Percentiles rank a stretch among this genome's conserved stretches.
Conservation (phyloP, 1,284 basidiomycete species). For the Papiliotrema flavescens region DNA sequence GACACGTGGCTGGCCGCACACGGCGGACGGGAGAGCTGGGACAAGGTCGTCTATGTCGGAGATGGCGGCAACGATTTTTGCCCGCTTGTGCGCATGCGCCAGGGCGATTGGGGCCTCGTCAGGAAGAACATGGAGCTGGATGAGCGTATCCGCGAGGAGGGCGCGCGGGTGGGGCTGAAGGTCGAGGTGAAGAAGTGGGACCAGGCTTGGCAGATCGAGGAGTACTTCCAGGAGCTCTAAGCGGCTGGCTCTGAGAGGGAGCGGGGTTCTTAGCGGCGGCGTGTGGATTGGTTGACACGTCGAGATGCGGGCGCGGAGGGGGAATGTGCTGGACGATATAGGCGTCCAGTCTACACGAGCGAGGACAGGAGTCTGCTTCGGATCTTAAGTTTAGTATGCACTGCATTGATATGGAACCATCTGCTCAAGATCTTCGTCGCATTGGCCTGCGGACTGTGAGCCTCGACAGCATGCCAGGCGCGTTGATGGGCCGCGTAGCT, state of each 20-base stretch:
- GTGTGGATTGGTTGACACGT: no score
- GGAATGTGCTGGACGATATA: no score
- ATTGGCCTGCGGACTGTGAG: no score
- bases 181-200: constrained; percentile 77
- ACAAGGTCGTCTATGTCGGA: constrained; percentile 85
- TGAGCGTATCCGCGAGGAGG: constrained; percentile 68
- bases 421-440: no score
- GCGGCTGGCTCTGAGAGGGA: constrained; percentile 26
- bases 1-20: constrained; percentile 71
- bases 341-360: no score
- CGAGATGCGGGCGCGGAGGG: no score
- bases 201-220: constrained; percentile 91
- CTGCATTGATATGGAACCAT: no score
- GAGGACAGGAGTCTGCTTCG: no score
- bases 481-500: no score
- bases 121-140: constrained; percentile 72
- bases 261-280: no score
- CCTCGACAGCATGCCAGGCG: no score
- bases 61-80: constrained; percentile 97
- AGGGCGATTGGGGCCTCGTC: constrained; percentile 61
- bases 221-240: constrained; percentile 46
- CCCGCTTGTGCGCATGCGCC: constrained; percentile 74
- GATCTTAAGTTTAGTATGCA: no score
- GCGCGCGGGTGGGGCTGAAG: constrained; percentile 60
- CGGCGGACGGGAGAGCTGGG: constrained; percentile 59